These are phyloP conservation scores for Hippophae gyantsensis DNA, from an alignment of 306 rosid genomes.

Conservation along the genomic window DNA sequence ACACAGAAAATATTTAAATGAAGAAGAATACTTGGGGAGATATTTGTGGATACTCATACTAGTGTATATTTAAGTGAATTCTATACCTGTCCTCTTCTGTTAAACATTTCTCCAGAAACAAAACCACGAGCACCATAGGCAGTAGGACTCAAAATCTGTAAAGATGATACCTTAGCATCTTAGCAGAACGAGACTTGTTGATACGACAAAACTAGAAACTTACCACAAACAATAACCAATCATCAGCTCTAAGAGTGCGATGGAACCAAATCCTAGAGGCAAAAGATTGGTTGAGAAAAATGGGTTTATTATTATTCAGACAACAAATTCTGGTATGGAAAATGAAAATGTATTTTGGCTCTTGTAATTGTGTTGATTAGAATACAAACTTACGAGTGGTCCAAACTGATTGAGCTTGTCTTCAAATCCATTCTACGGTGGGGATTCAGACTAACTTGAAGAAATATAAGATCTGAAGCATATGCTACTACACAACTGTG, in stretches of 20 bases:
- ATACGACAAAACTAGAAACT: slow-evolving; percentile 18
- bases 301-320: neutral
- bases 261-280: slow-evolving; percentile 82
- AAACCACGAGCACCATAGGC: slow-evolving; percentile 60
- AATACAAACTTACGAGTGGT: slow-evolving; percentile 71
- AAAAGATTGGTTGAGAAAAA: slow-evolving; percentile 10
- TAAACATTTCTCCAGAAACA: slow-evolving; percentile 71
- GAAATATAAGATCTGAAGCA: slow-evolving; percentile 77
- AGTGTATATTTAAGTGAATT: neutral
- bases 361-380: neutral
- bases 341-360: neutral
- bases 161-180: slow-evolving; percentile 21
- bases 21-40: neutral
- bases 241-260: slow-evolving; percentile 79
- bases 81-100: slow-evolving; percentile 76
- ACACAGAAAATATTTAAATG: neutral
- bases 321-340: slow-evolving; percentile 1
- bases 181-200: neutral
- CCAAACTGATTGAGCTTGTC: slow-evolving; percentile 64
- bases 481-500: slow-evolving; percentile 91
- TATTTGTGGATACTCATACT: slow-evolving; percentile 2
- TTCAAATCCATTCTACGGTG: slow-evolving; percentile 60
- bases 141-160: slow-evolving; percentile 48
- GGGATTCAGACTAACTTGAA: slow-evolving; percentile 66
- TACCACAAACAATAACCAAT: slow-evolving; percentile 78